Evolutionary conservation across 805 yeast species (phyloP), one percentile per base, ranked within the genome.

Genomic region (Ogataea paradorogensis): DNA sequence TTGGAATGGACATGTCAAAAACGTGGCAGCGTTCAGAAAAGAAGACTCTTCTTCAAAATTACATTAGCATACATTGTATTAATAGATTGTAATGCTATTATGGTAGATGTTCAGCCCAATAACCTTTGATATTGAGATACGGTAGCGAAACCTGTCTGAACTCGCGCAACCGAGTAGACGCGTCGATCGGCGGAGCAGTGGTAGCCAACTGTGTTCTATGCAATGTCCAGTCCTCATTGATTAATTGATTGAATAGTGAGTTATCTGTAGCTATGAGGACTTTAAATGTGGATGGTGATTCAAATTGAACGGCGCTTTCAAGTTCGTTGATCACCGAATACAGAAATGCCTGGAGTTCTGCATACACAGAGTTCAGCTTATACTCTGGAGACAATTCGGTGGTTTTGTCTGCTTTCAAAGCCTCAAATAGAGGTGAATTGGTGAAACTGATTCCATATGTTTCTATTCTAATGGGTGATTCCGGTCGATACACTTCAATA

Each of bases 371-470:
- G 9, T 36, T 38, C 10, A 33, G 8, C 2, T 41, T 31, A 27
- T 50, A 51, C 4, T 43, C 38, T 6, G 35, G 28, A 3, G 40
- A 43, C 13, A 53, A 41, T 26, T 42, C 34, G 15, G 42, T 29
- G 10, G 23, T 31, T 15, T 32, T 35, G 6, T 32, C 45, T 7
- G 38, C 15, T 20, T 27, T 42, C 3, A 59, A 10, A 2, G 49
- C 42, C 15, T 49, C 53, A n/a, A 60, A 44, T 7, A 59, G 27
- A 8, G 55, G 44, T 4, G 65, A 59, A 30, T 57, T 53, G 10
- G 46, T 53, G 18, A 61, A 45, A 39, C 64, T 60, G 18, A 61
- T 37, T 7, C 61, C 65, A 41, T 51, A 51, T 0, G 55, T 43
- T 31, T 57, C 62, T 2, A 33, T 20, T 7, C 37, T 30, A 3